Evolutionary conservation across 805 yeast genomes (phyloP).

Genomic region (Monosporozyma unispora): DNA sequence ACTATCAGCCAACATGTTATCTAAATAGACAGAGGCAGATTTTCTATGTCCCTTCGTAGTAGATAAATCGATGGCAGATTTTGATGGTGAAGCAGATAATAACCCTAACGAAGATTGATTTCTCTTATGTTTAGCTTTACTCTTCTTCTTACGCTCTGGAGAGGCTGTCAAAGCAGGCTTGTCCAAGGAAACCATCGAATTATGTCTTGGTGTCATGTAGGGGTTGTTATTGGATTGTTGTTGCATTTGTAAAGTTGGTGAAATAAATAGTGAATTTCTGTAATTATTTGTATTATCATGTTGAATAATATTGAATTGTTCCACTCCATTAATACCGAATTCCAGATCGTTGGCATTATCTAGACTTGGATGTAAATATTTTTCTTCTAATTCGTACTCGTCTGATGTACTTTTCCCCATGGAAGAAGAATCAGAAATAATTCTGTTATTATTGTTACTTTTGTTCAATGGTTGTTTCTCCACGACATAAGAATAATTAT

Average conservation of each 20-base stretch:
- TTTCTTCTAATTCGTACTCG: not conserved
- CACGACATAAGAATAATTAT: not conserved
- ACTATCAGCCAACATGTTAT: conserved; percentile 16
- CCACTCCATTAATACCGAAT: not conserved
- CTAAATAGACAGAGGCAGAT: conserved; percentile 20
- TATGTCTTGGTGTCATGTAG: conserved; percentile 17
- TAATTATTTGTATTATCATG: conserved; percentile 12
- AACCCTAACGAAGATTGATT: conserved; percentile 31
- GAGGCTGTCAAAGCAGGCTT: conserved; percentile 26
- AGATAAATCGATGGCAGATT: not conserved
- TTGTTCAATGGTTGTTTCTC: conserved; percentile 1
- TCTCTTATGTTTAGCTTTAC: conserved; percentile 27
- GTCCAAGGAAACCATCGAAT: not conserved
- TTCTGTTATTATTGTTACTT: not conserved
- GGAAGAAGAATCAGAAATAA: conserved; percentile 3
- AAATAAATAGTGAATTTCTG: conserved; percentile 48
- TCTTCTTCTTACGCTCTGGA: conserved; percentile 21
- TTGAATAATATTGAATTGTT: conserved; percentile 14
- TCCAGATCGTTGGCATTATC: not conserved
- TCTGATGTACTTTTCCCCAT: not conserved
- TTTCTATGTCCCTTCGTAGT: not conserved
- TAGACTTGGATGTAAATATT: not conserved
- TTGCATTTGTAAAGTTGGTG: conserved; percentile 74
- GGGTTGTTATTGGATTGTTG: conserved; percentile 31
- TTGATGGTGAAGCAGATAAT: conserved; percentile 5